Evolutionary conservation across 1,284 basidiomycete genomes (phyloP).

Genomic region (Prillingera fragicola): DNA sequence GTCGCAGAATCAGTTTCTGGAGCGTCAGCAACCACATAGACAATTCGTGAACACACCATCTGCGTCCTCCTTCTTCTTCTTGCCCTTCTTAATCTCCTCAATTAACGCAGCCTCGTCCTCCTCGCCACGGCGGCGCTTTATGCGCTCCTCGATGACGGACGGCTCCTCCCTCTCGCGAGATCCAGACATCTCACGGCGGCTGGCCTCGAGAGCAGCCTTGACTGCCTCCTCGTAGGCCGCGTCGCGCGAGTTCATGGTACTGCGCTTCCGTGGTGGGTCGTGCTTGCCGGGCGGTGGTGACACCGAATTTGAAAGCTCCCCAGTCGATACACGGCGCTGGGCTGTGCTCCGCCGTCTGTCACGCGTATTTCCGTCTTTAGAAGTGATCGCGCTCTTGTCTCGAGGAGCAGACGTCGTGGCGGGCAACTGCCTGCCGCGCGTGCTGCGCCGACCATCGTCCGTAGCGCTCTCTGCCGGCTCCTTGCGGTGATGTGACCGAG

Average conservation of each 20-base stretch:
- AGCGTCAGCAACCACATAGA: neutral
- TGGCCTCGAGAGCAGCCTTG: constrained; percentile 54
- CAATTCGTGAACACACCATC: constrained; percentile 28
- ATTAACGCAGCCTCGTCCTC: constrained; percentile 30
- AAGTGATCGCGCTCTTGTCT: constrained; percentile 3
- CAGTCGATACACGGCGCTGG: constrained; percentile 13
- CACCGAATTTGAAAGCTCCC: constrained; percentile 14
- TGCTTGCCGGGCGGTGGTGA: constrained; percentile 10
- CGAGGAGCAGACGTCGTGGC: neutral
- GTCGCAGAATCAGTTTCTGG: constrained; percentile 5
- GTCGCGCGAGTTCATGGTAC: constrained; percentile 96
- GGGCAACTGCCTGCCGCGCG: constrained; percentile 1
- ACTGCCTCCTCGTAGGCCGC: constrained; percentile 85
- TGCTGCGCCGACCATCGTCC: neutral
- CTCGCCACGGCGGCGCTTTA: constrained; percentile 19
- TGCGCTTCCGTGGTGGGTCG: constrained; percentile 63
- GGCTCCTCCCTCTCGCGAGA: constrained; percentile 21
- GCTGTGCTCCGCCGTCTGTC: constrained; percentile 5
- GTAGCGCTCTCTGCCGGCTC: constrained; percentile 19
- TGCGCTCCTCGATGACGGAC: constrained; percentile 43
- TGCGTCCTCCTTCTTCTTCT: constrained; percentile 41
- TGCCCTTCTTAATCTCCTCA: constrained; percentile 33
- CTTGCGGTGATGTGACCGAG: constrained; percentile 33
- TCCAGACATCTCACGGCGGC: constrained; percentile 27
- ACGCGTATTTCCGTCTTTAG: constrained; percentile 10